Evolutionary conservation across 306 rosid species (phyloP).

Genomic region (Oemleria cerasiformis): DNA sequence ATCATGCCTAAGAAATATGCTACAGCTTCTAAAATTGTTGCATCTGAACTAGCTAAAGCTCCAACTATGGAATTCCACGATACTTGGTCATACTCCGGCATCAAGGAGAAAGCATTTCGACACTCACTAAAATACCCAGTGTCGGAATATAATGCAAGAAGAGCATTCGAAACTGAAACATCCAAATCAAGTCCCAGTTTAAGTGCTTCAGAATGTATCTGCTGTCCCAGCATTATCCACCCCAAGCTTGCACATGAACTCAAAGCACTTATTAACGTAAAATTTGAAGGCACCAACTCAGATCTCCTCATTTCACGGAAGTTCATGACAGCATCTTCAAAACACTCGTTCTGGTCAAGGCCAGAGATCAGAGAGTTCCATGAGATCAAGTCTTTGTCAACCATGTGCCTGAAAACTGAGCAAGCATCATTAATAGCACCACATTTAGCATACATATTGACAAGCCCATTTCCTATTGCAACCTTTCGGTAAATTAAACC

Average conservation of each 20-base stretch:
- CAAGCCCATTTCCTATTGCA: slow-evolving; percentile 70
- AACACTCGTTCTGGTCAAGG: slow-evolving; percentile 68
- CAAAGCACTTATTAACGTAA: slow-evolving; percentile 77
- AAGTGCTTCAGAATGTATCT: slow-evolving; percentile 65
- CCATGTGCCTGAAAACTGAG: slow-evolving; percentile 57
- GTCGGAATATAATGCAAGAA: slow-evolving; percentile 74
- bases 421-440: slow-evolving; percentile 56
- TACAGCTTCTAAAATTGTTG: slow-evolving; percentile 49
- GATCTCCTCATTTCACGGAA: slow-evolving; percentile 62
- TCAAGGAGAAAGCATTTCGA: slow-evolving; percentile 58
- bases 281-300: slow-evolving; percentile 68
- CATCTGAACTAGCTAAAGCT: slow-evolving; percentile 59
- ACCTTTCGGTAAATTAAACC: slow-evolving; percentile 37
- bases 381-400: slow-evolving; percentile 57
- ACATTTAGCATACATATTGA: slow-evolving; percentile 80
- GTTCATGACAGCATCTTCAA: slow-evolving; percentile 59
- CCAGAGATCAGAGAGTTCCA: slow-evolving; percentile 90
- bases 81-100: slow-evolving; percentile 74
- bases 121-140: slow-evolving; percentile 51
- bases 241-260: slow-evolving; percentile 85
- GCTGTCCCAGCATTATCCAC: slow-evolving; percentile 66
- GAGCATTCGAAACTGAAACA: slow-evolving; percentile 87
- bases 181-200: slow-evolving; percentile 85
- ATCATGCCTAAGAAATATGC: slow-evolving; percentile 67
- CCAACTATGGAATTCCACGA: slow-evolving; percentile 90